These are phyloP conservation scores for Chlorella ohadii DNA, from an alignment of 139 green algal species.

Conservation along the genomic window DNA sequence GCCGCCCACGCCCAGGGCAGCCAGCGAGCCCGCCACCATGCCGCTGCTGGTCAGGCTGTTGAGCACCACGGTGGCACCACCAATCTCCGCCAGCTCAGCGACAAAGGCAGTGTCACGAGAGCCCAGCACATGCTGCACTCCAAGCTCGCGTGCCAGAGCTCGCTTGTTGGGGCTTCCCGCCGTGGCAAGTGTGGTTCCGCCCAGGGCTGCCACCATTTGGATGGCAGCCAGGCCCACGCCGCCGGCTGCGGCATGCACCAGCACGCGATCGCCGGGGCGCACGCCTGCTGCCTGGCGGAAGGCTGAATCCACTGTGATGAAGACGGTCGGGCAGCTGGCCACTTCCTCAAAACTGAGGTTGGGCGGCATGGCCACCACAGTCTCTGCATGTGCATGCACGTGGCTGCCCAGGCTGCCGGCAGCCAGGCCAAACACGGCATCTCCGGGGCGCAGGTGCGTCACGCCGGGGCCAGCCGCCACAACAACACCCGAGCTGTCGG, in stretches of 20 bases:
- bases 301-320: slow-evolving; percentile 49
- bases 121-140: slow-evolving; percentile 50
- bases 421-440: slow-evolving; percentile 84
- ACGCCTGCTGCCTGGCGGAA: slow-evolving; percentile 51
- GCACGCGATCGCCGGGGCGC: slow-evolving; percentile 45
- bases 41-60: slow-evolving; percentile 86
- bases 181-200: slow-evolving; percentile 64
- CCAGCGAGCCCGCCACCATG: slow-evolving; percentile 64
- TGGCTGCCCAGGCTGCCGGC: slow-evolving; percentile 75
- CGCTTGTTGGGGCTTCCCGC: slow-evolving; percentile 80
- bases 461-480: slow-evolving; percentile 47
- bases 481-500: slow-evolving; percentile 85
- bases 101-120: slow-evolving; percentile 77
- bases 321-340: slow-evolving; percentile 74
- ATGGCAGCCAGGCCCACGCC: slow-evolving; percentile 76
- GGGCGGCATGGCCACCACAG: slow-evolving; percentile 69
- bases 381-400: slow-evolving; percentile 44
- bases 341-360: slow-evolving; percentile 67
- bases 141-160: slow-evolving; percentile 60
- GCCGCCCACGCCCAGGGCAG: slow-evolving; percentile 47
- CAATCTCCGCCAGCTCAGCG: slow-evolving; percentile 61
- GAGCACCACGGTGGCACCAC: slow-evolving; percentile 73
- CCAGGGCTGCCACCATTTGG: slow-evolving; percentile 55
- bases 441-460: slow-evolving; percentile 44
- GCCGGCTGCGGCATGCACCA: slow-evolving; percentile 65